These are phyloP conservation scores for Leptosphaerulina australis DNA, from an alignment of 2,329 filamentous ascomycete species.

Conservation along the genomic window DNA sequence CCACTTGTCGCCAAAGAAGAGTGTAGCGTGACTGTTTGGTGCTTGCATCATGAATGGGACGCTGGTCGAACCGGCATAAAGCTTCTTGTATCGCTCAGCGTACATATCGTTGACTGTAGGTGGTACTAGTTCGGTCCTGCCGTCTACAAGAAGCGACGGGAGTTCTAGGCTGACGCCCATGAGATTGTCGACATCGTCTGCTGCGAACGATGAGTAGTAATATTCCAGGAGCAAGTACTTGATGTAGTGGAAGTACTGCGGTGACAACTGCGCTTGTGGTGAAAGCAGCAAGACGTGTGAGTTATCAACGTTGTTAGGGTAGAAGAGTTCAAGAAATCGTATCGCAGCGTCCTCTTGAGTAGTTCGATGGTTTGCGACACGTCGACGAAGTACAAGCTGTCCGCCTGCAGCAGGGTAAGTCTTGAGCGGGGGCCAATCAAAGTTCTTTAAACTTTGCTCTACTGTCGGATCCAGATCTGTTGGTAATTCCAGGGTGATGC, in stretches of 20 bases:
- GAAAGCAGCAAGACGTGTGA: conserved; percentile 86
- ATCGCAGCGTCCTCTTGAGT: conserved; percentile 73
- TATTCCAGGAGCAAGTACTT: conserved; percentile 80
- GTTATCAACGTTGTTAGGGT: conserved; percentile 67
- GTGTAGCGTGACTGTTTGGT: conserved; percentile 78
- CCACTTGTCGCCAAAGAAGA: conserved; percentile 89
- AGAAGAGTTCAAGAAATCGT: conserved; percentile 85
- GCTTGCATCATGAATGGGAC: conserved; percentile 83
- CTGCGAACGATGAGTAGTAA: conserved; percentile 66
- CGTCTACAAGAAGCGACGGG: conserved; percentile 68
- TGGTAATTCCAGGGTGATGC: conserved; percentile 85
- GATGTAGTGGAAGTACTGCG: conserved; percentile 84
- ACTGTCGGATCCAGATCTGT: conserved; percentile 69
- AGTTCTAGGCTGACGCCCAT: conserved; percentile 82
- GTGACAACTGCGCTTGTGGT: conserved; percentile 77
- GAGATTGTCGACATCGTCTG: conserved; percentile 60
- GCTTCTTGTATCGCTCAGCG: conserved; percentile 35
- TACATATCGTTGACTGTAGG: conserved; percentile 52
- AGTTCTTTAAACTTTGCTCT: conserved; percentile 65
- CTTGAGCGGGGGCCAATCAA: conserved; percentile 67
- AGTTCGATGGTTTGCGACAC: conserved; percentile 66
- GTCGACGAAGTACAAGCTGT: conserved; percentile 72
- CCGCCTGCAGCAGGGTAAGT: conserved; percentile 44
- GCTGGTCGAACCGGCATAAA: conserved; percentile 36
- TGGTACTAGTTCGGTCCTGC: conserved; percentile 60